phyloP scores from a whole-genome alignment of 345 rosid species.

The Brassica rapa region DNA sequence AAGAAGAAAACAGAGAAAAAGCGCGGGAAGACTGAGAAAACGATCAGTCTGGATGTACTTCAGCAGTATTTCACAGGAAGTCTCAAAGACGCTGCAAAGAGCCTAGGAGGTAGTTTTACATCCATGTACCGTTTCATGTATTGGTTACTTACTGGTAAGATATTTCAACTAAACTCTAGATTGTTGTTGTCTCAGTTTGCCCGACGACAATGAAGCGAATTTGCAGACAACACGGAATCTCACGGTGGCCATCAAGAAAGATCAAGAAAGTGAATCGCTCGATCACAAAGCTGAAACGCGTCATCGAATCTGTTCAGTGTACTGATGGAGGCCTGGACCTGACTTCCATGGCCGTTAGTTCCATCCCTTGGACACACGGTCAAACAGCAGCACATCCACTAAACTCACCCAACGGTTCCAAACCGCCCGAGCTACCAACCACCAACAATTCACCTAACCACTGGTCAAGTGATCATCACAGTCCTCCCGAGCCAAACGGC shows the following conservation, averaged over 20 bases:
- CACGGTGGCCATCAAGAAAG: conserved; percentile 96
- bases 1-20: conserved; percentile 60
- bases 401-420: conserved; percentile 46
- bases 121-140: background rate
- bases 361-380: conserved; percentile 72
- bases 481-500: conserved; percentile 43
- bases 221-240: conserved; percentile 96
- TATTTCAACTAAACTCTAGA: background rate
- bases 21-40: conserved; percentile 89
- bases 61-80: conserved; percentile 88
- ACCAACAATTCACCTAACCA: conserved; percentile 45
- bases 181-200: conserved; percentile 61
- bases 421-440: conserved; percentile 29
- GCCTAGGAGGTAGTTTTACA: conserved; percentile 71
- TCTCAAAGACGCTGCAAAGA: conserved; percentile 95
- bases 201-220: conserved; percentile 99
- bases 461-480: conserved; percentile 46
- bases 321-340: conserved; percentile 70
- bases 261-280: conserved; percentile 94
- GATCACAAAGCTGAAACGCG: conserved; percentile 76
- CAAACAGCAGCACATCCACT: conserved; percentile 56
- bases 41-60: conserved; percentile 85
- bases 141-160: background rate
- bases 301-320: conserved; percentile 85
- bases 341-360: conserved; percentile 59